Percentiles rank a stretch among this genome's conserved stretches.
These are phyloP conservation scores for Xylaria curta DNA, from an alignment of 495 filamentous ascomycete genomes.

Conservation along the genomic window DNA sequence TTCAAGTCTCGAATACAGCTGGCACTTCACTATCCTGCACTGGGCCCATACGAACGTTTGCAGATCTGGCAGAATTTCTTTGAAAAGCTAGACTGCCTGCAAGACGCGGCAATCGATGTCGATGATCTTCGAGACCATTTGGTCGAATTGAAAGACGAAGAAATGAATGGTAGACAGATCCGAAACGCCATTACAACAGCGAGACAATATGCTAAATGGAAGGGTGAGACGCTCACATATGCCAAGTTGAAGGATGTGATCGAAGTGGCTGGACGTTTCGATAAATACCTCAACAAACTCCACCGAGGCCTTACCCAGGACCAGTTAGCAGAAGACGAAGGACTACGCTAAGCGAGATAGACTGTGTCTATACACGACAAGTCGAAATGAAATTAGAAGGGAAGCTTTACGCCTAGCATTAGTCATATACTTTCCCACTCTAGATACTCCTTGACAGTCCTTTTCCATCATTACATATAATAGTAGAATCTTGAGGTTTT, in stretches of 20 bases:
- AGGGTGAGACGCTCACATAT: slow-evolving; percentile 24
- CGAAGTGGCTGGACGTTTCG: slow-evolving; percentile 21
- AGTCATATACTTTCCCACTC: no score
- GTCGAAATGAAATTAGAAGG: background rate
- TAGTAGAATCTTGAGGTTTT: background rate
- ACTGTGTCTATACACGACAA: background rate
- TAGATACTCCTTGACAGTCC: no score
- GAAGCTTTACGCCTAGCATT: background rate
- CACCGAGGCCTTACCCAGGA: background rate
- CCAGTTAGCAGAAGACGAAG: background rate
- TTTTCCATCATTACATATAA: no score
- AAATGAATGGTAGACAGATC: slow-evolving; percentile 51
- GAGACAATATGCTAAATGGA: slow-evolving; percentile 32
- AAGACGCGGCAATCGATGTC: background rate
- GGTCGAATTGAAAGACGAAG: slow-evolving; percentile 10
- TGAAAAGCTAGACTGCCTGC: background rate
- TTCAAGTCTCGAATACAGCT: slow-evolving; percentile 56
- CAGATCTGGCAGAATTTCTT: slow-evolving; percentile 49
- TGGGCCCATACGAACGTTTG: slow-evolving; percentile 37
- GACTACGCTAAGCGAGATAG: background rate
- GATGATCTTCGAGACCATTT: slow-evolving; percentile 1
- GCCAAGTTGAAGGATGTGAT: slow-evolving; percentile 35
- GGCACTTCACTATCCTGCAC: slow-evolving; percentile 32
- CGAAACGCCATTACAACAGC: slow-evolving; percentile 42
- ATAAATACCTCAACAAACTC: background rate